Base-by-base conservation (phyloP, 805 yeast genomes). In the Barnettozyma sucrosica region DNA sequence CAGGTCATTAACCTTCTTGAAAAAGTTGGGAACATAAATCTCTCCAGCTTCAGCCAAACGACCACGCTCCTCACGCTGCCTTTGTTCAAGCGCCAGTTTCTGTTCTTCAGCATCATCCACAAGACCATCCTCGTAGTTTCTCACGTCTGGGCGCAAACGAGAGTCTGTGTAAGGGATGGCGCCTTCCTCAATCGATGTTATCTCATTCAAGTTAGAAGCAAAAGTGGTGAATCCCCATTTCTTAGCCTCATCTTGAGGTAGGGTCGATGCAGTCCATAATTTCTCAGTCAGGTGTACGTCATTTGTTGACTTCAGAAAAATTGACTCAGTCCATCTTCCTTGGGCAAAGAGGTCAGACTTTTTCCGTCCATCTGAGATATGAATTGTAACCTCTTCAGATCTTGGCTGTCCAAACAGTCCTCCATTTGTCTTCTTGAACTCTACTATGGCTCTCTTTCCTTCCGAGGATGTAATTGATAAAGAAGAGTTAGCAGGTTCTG, bases 201-300 rank as follows among this genome's bases (percentile, higher is more conserved):
- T 77, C 50, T 89, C 86, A 61, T 89, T 89, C 62, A 93, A 70
- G 36, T 83, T 75, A 8, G 95, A 88, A 0, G 96, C 81, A 68
- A 84, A 93, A 45, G 73, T 71, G 0, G 97, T 83, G 62, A 89
- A 89, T 0, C 99, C 99, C 67, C 81, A 93, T 62, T 86, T 86
- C 52, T 75, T 71, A 39, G 72, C 71, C 28, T 76, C 66, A 46
- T 85, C 70, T 0, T 75, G 70, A 13, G 89, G 76, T 45, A 89
- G 68, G 4, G 75, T 71, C 1, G 90, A 88, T 8, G 74, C 85
- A 42, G 74, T 66, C 97, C 98, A 93, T 7, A 89, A 70, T 20
- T 59, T 56, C 44, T 72, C 67, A 44, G 68, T 71, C n/a, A 48
- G 34, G 3, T 42, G 34, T 11, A 48, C 26, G 36, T 59, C 59